Evolutionary conservation across 441 rosid genomes (phyloP).

Genomic region (Populus trichocarpa): DNA sequence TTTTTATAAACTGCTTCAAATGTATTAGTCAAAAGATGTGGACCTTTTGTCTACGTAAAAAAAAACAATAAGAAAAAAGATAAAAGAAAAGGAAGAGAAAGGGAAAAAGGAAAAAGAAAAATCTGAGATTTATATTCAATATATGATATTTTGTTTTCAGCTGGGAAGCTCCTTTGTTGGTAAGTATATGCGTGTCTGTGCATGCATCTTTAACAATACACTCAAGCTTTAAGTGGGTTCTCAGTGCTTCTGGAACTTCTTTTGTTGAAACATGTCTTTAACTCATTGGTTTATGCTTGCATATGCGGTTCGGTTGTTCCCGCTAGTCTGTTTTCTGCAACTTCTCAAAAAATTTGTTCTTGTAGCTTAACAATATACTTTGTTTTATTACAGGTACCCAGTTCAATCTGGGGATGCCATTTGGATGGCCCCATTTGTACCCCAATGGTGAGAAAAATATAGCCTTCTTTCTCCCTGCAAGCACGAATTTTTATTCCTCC

Average conservation of each 20-base stretch:
- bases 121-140: not conserved
- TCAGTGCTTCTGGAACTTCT: not conserved
- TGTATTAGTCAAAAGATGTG: not conserved
- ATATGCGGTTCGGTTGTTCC: not conserved
- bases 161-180: not conserved
- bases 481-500: not conserved
- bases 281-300: slow-evolving; percentile 5
- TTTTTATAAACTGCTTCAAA: not conserved
- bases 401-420: slow-evolving; percentile 90
- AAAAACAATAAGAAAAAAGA: too few species aligned
- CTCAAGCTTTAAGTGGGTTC: not conserved
- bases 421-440: slow-evolving; percentile 99
- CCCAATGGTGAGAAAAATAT: slow-evolving; percentile 58
- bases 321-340: not conserved
- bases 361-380: slow-evolving; percentile 4
- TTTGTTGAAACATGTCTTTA: slow-evolving; percentile 1
- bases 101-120: not conserved
- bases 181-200: not conserved
- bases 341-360: not conserved
- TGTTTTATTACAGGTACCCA: slow-evolving; percentile 59
- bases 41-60: not conserved
- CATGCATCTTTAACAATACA: not conserved
- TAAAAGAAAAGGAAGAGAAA: not conserved
- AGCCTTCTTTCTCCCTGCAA: too few species aligned
- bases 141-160: not conserved